Evolutionary conservation across 805 yeast species (phyloP).

Genomic region (Wickerhamomyces xylosicus): DNA sequence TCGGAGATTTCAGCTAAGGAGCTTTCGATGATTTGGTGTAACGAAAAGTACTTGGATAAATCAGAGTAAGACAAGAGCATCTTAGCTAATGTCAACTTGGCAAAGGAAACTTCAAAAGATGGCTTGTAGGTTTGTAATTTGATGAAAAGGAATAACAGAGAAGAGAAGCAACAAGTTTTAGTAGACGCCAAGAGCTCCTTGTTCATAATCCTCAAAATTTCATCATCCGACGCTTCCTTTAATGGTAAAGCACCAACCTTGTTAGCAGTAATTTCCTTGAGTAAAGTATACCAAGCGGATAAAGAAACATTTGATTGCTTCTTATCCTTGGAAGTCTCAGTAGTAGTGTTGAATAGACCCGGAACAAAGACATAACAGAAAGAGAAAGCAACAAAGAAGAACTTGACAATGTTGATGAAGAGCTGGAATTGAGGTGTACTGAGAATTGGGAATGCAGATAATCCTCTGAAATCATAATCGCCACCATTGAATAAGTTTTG

Average conservation of each 20-base stretch:
- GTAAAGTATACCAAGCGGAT: constrained; percentile 15
- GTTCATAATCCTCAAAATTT: constrained; percentile 11
- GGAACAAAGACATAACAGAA: constrained; percentile 14
- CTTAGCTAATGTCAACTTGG: constrained; percentile 14
- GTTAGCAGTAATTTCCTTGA: constrained; percentile 17
- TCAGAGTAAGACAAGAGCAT: constrained; percentile 14
- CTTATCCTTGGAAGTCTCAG: constrained; percentile 1
- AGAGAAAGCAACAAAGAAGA: constrained; percentile 18
- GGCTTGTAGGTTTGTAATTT: constrained; percentile 13
- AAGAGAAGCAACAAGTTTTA: constrained; percentile 2
- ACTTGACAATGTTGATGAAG: constrained; percentile 18
- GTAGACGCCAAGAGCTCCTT: constrained; percentile 5
- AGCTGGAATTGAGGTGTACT: constrained; percentile 19
- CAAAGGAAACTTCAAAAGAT: constrained; percentile 17
- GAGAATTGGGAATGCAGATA: constrained; percentile 31
- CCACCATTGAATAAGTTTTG: constrained; percentile 18
- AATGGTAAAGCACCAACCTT: constrained; percentile 11
- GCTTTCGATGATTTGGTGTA: constrained; percentile 8
- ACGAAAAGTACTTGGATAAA: constrained; percentile 7
- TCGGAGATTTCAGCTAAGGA: constrained; percentile 14
- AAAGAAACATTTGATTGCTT: constrained; percentile 2
- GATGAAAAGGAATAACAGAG: constrained; percentile 8
- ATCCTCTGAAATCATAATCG: constrained; percentile 29
- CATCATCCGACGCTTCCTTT: constrained; percentile 10
- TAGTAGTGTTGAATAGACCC: constrained; percentile 3